Evolutionary conservation across 495 filamentous ascomycete genomes (phyloP), one percentile per base, ranked within the genome.

Genomic region (Thermochaetoides thermophila): DNA sequence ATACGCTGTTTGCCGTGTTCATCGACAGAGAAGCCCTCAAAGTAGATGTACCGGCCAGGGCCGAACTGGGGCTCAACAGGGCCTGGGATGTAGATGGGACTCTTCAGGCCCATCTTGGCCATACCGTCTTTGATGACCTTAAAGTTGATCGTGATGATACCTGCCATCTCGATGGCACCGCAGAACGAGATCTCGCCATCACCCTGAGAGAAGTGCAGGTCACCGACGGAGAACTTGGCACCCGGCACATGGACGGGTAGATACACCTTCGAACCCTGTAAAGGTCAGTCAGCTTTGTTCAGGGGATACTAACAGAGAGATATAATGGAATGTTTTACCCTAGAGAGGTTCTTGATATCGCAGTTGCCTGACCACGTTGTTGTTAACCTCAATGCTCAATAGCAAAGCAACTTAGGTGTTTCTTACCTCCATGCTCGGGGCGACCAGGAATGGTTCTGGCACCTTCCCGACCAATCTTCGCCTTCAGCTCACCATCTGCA

Each of bases 171-270:
- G 39, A 96, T 96, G 7, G 86, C 87, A 10, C 87, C 87, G 46
- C 87, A 96, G 58, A 96, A 95, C 0, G 76, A 83, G 32, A 96
- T 93, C 54, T 96, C 87, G 4, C 87, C 87, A 50, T 92, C 84
- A 15, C 85, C 84, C 53, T 94, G 74, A 0, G 73, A 81, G 61
- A 92, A 94, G 52, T 94, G 84, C 15, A 94, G 59, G 52, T 95
- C 86, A 11, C 86, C 87, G 7, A 96, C 87, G 28, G 71, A 79
- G 61, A 96, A 96, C 45, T 89, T 89, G 24, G 87, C 87, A 0
- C 87, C 85, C 0, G 70, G 64, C 18, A 95, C 81, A 35, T 70
- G 65, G 2, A 96, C 76, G 4, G 87, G 86, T 6, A 96, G 70
- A 53, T 83, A 96, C 0, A 89, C 78, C 55, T 89, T 91, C 20